These are phyloP conservation scores for Echites panduratus DNA, from an alignment of 257 asterid species.

Conservation along the genomic window DNA sequence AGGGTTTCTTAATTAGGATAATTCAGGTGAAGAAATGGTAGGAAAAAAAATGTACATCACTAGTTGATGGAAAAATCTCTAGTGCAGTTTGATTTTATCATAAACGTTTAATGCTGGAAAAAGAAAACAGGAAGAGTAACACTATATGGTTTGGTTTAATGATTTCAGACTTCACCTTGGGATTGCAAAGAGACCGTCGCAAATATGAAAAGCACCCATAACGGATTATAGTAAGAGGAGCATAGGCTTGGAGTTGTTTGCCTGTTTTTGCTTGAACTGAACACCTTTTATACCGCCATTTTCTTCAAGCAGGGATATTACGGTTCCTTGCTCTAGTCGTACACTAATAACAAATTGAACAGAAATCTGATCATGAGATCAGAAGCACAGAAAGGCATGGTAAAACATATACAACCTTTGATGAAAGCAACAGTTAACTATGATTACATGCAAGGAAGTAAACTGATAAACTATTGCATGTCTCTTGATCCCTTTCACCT, in stretches of 20 bases:
- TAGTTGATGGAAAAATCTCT: background rate
- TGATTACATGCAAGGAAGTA: background rate
- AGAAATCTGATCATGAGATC: background rate
- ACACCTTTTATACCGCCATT: conserved; percentile 43
- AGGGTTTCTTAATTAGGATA: background rate
- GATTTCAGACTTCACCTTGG: conserved; percentile 29
- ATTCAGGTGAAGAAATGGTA: conserved; percentile 5
- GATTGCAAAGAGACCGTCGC: conserved; percentile 44
- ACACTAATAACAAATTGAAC: conserved; percentile 26
- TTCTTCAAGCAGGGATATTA: conserved; percentile 47
- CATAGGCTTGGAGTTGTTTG: conserved; percentile 32
- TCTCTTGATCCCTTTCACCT: background rate
- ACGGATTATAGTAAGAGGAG: conserved; percentile 47
- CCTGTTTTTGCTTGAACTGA: conserved; percentile 35
- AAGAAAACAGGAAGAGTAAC: background rate
- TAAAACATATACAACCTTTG: background rate
- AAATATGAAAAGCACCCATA: conserved; percentile 59
- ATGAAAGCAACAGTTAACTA: background rate
- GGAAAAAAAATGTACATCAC: background rate
- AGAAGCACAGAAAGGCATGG: background rate
- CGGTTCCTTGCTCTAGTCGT: conserved; percentile 49
- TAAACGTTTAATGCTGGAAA: background rate
- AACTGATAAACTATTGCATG: background rate
- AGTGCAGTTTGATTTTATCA: background rate
- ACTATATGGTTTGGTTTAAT: conserved; percentile 1